Base-by-base conservation (phyloP, 805 yeast species). In the Hanseniaspora thailandica region DNA sequence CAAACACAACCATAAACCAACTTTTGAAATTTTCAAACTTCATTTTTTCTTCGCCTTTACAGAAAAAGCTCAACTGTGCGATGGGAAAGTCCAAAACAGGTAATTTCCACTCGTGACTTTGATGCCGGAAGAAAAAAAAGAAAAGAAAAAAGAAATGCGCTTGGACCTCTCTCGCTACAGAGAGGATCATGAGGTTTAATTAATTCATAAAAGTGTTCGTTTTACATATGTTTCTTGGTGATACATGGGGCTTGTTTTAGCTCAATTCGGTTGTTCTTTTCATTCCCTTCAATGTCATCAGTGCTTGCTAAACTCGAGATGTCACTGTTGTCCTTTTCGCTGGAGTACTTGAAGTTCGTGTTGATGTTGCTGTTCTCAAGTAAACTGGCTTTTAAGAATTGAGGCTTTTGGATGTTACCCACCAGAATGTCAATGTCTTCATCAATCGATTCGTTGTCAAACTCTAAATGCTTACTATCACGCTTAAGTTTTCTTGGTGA, bases 401-500 rank as follows among this genome's bases (percentile, higher is more conserved):
- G 36, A 13, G 46, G 46, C 10, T 43, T 17, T 4, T 43, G 46
- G 4, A 43, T 43, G 8, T 30, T 17, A 10, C 46, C 31, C 19
- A 43, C 35, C 9, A 43, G 25, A 5, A 43, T 2, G 12, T 43
- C 46, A 17, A 43, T 43, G 22, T 43, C 46, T n/a, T 43, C 35
- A 30, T 43, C 36, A n/a, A 10, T 13, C 12, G 25, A 19, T 43
- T 25, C 30, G 0, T 41, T 13, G 7, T 41, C 45, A 26, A 25
- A 30, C 13, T 43, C 25, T 4, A 28, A 8, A 15, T 43, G 25
- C n/a, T 33, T 41, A 15, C 45, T 15, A n/a, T 50, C 54, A 31
- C 54, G 30, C 20, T 50, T 50, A 7, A 50, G 30, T 20, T 50
- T 50, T 35, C 54, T 33, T 25, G 54, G 54, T 8, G 54, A 50